phyloP scores from a whole-genome alignment of 2,329 filamentous ascomycete species.

The Cordyceps cateniannulata region DNA sequence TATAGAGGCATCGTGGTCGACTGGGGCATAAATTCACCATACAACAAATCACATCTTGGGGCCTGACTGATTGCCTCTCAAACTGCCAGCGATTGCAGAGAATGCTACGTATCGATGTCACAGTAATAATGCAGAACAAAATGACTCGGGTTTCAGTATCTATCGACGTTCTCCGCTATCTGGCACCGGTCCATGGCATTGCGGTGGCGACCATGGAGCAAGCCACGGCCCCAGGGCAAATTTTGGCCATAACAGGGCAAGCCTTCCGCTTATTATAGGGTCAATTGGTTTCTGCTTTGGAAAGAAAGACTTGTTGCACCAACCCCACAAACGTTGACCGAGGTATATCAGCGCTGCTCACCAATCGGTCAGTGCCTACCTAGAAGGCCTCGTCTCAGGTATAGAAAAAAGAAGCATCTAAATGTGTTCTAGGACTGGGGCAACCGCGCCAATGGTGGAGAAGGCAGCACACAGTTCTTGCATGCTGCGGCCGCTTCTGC shows the following conservation, averaged over 20 bases:
- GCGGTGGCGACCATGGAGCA: background rate
- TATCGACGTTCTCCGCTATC: background rate
- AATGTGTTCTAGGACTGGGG: slow-evolving; percentile 6
- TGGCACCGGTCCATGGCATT: background rate
- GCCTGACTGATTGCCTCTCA: background rate
- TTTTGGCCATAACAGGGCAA: background rate
- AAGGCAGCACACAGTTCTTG: slow-evolving; percentile 24
- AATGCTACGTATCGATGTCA: slow-evolving; percentile 1
- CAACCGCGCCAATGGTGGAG: slow-evolving; percentile 12
- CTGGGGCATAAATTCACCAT: background rate
- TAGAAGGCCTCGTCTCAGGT: slow-evolving; percentile 1
- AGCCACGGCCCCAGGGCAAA: background rate
- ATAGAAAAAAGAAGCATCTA: background rate
- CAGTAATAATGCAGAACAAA: background rate
- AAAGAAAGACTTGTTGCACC: background rate
- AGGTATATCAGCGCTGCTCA: background rate
- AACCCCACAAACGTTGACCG: background rate
- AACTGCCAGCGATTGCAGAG: background rate
- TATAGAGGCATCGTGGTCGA: background rate
- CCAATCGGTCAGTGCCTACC: background rate
- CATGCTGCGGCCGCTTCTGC: slow-evolving; percentile 34
- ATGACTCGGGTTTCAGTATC: slow-evolving; percentile 1
- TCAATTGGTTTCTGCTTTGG: background rate
- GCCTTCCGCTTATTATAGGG: background rate
- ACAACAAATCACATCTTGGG: background rate